Evolutionary conservation across 257 asterid genomes (phyloP).

Genomic region (Coffea canephora): DNA sequence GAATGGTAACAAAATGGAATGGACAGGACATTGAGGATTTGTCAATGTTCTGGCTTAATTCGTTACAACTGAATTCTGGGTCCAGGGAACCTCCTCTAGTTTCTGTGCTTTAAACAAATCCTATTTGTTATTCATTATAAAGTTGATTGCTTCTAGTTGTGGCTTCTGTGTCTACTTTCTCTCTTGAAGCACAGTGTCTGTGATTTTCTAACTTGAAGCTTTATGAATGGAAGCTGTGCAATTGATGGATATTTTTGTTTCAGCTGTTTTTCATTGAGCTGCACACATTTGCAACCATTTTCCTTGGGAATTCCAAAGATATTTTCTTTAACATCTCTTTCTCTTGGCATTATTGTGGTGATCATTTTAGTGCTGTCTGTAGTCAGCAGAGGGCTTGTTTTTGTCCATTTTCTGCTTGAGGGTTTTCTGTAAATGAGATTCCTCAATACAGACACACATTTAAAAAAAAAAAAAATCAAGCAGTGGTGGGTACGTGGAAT

Average conservation of each 20-base stretch:
- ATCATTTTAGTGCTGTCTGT: background rate
- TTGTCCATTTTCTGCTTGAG: background rate
- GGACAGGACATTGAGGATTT: no score
- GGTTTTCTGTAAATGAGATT: background rate
- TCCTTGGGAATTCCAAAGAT: background rate
- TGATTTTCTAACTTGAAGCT: background rate
- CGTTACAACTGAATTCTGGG: no score
- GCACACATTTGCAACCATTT: background rate
- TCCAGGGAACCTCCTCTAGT: no score
- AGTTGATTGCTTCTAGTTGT: no score
- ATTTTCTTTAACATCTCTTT: background rate
- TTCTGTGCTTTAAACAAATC: no score
- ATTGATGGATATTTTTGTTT: background rate
- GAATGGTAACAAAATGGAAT: no score
- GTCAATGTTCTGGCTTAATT: no score
- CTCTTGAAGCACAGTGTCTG: background rate
- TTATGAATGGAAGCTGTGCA: background rate
- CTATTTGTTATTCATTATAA: no score
- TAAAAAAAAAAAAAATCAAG: no score
- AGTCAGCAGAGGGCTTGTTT: background rate
- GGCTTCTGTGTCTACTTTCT: background rate
- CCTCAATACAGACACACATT: no score
- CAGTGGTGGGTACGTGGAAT: no score
- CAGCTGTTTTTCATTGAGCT: background rate
- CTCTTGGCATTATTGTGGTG: no score